These are phyloP conservation scores for Debaryomyces prosopidis DNA, from an alignment of 805 yeast species.

Conservation along the genomic window DNA sequence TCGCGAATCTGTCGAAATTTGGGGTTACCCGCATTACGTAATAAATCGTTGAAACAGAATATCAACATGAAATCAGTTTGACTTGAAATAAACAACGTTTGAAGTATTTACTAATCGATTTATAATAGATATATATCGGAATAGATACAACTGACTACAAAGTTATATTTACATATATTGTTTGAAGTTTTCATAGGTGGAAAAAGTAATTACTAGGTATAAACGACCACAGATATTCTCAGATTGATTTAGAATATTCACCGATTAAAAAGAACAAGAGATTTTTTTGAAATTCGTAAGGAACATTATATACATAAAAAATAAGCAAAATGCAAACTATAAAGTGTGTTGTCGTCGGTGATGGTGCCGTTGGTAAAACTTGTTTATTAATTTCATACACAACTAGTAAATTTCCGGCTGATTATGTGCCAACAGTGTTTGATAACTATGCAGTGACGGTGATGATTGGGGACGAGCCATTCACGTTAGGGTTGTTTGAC, in stretches of 20 bases:
- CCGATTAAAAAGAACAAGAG: neutral
- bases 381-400: slow-evolving; percentile 95
- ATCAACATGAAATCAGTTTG: slow-evolving; percentile 3
- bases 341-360: slow-evolving; percentile 98
- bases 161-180: neutral
- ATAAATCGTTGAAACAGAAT: slow-evolving; percentile 8
- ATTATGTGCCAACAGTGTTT: slow-evolving; percentile 97
- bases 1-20: neutral
- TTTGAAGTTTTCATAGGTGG: neutral
- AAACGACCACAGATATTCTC: neutral
- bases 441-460: slow-evolving; percentile 94
- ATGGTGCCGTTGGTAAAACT: slow-evolving; percentile 99
- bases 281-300: neutral
- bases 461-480: slow-evolving; percentile 97
- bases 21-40: slow-evolving; percentile 6
- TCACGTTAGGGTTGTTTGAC: slow-evolving; percentile 94
- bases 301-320: neutral
- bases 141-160: neutral
- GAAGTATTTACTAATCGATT: neutral
- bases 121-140: neutral
- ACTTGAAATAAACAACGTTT: neutral
- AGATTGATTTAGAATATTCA: neutral
- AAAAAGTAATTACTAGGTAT: neutral
- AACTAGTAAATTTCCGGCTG: slow-evolving; percentile 95
- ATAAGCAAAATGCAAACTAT: slow-evolving; percentile 50